phyloP scores from a whole-genome alignment of 2,329 filamentous ascomycete species.

The Exophiala spinifera region DNA sequence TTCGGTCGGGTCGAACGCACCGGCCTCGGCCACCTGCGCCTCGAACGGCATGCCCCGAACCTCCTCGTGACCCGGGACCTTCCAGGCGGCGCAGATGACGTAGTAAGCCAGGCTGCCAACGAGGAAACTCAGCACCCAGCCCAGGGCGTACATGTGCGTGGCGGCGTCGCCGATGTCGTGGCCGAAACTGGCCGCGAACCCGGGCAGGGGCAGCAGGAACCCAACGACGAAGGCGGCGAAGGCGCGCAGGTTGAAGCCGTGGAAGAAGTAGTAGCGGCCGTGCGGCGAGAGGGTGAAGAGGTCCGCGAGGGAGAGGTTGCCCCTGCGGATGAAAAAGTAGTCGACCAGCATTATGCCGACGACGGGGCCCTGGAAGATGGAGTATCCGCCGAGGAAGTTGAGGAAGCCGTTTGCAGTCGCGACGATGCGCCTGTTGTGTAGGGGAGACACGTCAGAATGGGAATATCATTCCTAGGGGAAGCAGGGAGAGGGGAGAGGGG shows the following conservation, averaged over 20 bases:
- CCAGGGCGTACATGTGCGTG: conserved; percentile 28
- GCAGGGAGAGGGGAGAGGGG: too few species aligned
- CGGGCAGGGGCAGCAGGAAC: conserved; percentile 27
- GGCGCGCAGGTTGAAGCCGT: conserved; percentile 33
- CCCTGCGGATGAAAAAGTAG: conserved; percentile 35
- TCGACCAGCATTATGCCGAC: conserved; percentile 36
- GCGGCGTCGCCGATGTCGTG: conserved; percentile 18
- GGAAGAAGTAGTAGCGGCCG: conserved; percentile 36
- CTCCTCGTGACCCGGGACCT: not conserved
- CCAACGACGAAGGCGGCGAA: conserved; percentile 29
- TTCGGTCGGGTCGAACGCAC: not conserved
- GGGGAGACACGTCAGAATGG: conserved; percentile 2
- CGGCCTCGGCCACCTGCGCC: not conserved
- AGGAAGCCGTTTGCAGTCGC: conserved; percentile 29
- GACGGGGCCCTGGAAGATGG: conserved; percentile 28
- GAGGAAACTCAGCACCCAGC: conserved; percentile 29
- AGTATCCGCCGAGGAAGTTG: conserved; percentile 28
- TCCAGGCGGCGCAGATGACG: conserved; percentile 16
- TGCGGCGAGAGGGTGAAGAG: conserved; percentile 32
- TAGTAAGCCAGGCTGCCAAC: conserved; percentile 25
- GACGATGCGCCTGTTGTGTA: conserved; percentile 27
- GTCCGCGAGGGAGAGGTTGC: conserved; percentile 36
- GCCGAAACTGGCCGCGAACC: conserved; percentile 26
- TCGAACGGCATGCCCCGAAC: not conserved
- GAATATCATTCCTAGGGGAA: too few species aligned